Evolutionary conservation across 108 stramenopile species (phyloP).

Genomic region (Skeletonema grethae): DNA sequence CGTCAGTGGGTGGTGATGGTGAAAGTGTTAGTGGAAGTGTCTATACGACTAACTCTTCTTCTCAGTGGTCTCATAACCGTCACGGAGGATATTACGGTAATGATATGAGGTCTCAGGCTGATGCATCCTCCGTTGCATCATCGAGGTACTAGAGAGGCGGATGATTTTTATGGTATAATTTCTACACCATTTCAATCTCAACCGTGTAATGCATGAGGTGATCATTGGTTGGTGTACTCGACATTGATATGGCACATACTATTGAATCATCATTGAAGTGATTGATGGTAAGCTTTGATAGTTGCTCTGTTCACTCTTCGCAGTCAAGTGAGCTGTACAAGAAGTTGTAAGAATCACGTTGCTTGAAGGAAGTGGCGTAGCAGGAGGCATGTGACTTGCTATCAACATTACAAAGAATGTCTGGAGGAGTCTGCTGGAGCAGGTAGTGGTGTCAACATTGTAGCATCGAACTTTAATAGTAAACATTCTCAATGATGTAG

Average conservation of each 20-base stretch:
- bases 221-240: constrained; percentile 4
- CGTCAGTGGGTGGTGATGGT: constrained; percentile 78
- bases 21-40: constrained; percentile 58
- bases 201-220: background rate
- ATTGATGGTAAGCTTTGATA: background rate
- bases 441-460: background rate
- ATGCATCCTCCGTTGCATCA: constrained; percentile 29
- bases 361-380: constrained; percentile 1
- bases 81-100: constrained; percentile 44
- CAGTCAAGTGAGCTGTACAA: constrained; percentile 1
- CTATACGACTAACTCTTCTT: constrained; percentile 44
- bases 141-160: constrained; percentile 22
- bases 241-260: background rate
- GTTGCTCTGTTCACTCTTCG: background rate
- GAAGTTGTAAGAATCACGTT: background rate
- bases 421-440: background rate
- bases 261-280: constrained; percentile 7
- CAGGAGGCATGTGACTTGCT: background rate
- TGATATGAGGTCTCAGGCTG: constrained; percentile 52
- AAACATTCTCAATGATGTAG: background rate
- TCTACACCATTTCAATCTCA: constrained; percentile 10
- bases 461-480: background rate
- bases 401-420: background rate
- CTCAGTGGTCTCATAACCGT: constrained; percentile 33
- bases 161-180: background rate